A percentile compares a stretch with the other conserved stretches of the same genome.
These are phyloP conservation scores for Aspergillus arachidicola DNA, from an alignment of 2,329 filamentous ascomycete genomes.

Conservation along the genomic window DNA sequence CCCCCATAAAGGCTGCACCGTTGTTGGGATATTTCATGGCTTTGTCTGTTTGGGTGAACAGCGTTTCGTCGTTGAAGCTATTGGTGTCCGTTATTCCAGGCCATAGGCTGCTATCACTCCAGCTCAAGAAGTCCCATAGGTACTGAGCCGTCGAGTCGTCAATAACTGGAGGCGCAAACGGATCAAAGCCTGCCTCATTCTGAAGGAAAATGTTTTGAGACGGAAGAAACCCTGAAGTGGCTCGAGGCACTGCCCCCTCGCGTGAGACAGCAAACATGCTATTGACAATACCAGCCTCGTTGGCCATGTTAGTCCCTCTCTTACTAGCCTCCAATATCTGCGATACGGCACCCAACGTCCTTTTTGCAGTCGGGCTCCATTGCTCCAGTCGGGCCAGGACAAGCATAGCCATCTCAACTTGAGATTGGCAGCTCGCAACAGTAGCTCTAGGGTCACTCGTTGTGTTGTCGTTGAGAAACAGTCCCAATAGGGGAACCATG, in stretches of 20 bases:
- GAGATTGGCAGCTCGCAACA: constrained; percentile 53
- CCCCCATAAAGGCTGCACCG: constrained; percentile 23
- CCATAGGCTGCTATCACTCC: constrained; percentile 40
- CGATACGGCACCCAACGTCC: constrained; percentile 65
- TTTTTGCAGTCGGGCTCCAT: constrained; percentile 65
- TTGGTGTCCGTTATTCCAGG: constrained; percentile 31
- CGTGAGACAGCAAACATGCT: constrained; percentile 21
- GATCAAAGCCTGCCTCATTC: constrained; percentile 28
- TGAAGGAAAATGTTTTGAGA: constrained; percentile 16
- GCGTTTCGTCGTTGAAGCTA: constrained; percentile 23
- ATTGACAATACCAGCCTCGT: constrained; percentile 13
- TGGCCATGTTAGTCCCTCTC: constrained; percentile 26
- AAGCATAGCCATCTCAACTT: constrained; percentile 54
- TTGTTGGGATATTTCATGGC: constrained; percentile 25
- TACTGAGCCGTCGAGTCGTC: constrained; percentile 35
- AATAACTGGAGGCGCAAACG: constrained; percentile 26
- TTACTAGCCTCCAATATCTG: constrained; percentile 64
- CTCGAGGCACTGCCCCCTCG: constrained; percentile 13
- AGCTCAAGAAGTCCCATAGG: constrained; percentile 43
- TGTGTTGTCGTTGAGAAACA: constrained; percentile 56
- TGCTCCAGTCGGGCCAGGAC: constrained; percentile 58
- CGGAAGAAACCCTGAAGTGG: constrained; percentile 7
- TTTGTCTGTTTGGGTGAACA: constrained; percentile 33
- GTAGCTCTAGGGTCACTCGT: constrained; percentile 63
- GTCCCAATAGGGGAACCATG: constrained; percentile 74